These are phyloP conservation scores for Pascua guehoae DNA, from an alignment of 1,284 basidiomycete species.

Conservation along the genomic window DNA sequence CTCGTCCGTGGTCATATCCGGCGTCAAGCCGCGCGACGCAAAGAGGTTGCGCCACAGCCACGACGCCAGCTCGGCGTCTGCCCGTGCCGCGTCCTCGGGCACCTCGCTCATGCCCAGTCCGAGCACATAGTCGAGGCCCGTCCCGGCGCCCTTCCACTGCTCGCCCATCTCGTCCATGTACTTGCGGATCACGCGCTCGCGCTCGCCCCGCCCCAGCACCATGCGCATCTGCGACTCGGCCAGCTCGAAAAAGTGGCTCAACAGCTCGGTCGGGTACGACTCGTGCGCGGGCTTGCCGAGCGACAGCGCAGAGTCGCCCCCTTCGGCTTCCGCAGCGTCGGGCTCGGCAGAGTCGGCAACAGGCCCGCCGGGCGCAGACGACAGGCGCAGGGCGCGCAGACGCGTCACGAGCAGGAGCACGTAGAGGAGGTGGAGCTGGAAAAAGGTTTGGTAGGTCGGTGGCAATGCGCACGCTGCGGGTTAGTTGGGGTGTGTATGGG, in stretches of 20 bases:
- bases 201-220: constrained; percentile 65
- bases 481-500: background rate
- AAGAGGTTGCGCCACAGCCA: constrained; percentile 92
- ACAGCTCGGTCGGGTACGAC: constrained; percentile 57
- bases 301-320: constrained; percentile 7
- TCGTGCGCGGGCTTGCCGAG: constrained; percentile 32
- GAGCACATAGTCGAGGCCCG: constrained; percentile 71
- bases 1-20: constrained; percentile 49
- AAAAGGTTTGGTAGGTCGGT: constrained; percentile 96
- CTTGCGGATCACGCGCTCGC: constrained; percentile 74
- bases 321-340: constrained; percentile 4
- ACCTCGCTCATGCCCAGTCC: constrained; percentile 27
- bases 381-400: constrained; percentile 65
- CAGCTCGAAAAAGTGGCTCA: constrained; percentile 96
- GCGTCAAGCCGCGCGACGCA: constrained; percentile 28
- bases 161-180: constrained; percentile 88
- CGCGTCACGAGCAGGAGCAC: constrained; percentile 86
- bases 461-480: constrained; percentile 77
- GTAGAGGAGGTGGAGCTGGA: constrained; percentile 90
- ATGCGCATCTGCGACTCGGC: constrained; percentile 84
- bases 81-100: constrained; percentile 18
- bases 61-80: constrained; percentile 74
- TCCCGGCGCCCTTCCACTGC: constrained; percentile 81
- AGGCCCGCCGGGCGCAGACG: constrained; percentile 55
- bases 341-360: constrained; percentile 28